A percentile compares a stretch with the other conserved stretches of the same genome.
Conservation (phyloP, 2,329 filamentous ascomycete genomes). For the Xylariaceae sp. region DNA sequence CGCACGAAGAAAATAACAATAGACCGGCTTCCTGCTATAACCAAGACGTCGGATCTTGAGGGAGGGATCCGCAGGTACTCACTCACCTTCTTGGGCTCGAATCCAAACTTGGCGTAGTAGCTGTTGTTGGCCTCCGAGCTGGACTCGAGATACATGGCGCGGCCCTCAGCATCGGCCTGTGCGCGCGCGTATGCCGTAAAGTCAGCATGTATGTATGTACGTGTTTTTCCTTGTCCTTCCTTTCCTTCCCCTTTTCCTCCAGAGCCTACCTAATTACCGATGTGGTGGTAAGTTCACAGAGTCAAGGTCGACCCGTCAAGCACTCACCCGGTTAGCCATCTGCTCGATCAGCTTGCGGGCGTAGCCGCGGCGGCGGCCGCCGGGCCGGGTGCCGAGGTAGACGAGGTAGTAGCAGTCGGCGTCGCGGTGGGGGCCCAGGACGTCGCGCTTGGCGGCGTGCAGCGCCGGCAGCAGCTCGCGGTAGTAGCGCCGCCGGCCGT, state of each 20-base stretch:
- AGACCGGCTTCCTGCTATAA: too few relatives aligned
- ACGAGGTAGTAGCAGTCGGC: conserved; percentile 71
- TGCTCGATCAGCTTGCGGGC: conserved; percentile 63
- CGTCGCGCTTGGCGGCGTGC: conserved; percentile 60
- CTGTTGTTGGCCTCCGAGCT: conserved; percentile 59
- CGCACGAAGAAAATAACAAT: too few relatives aligned
- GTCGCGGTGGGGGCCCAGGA: conserved; percentile 62
- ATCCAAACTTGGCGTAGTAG: conserved; percentile 72
- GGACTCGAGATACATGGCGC: conserved; percentile 71
- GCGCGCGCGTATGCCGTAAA: too few relatives aligned
- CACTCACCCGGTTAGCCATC: conserved; percentile 54
- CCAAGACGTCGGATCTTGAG: too few relatives aligned
- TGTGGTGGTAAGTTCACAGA: conserved; percentile 1
- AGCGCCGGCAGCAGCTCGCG: conserved; percentile 68
- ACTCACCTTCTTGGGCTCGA: conserved; percentile 55
- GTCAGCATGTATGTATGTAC: too few relatives aligned
- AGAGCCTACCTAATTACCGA: too few relatives aligned
- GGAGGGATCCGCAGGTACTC: too few relatives aligned
- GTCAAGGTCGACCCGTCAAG: neutral
- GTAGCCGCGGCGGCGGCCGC: conserved; percentile 64
- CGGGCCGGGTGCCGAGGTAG: conserved; percentile 70
- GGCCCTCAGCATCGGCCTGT: conserved; percentile 60
- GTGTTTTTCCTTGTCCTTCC: too few relatives aligned
- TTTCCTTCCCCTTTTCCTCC: neutral
- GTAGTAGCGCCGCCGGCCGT: conserved; percentile 69